Conservation (phyloP, 139 green algal genomes). For the Volvox reticuliferus region DNA sequence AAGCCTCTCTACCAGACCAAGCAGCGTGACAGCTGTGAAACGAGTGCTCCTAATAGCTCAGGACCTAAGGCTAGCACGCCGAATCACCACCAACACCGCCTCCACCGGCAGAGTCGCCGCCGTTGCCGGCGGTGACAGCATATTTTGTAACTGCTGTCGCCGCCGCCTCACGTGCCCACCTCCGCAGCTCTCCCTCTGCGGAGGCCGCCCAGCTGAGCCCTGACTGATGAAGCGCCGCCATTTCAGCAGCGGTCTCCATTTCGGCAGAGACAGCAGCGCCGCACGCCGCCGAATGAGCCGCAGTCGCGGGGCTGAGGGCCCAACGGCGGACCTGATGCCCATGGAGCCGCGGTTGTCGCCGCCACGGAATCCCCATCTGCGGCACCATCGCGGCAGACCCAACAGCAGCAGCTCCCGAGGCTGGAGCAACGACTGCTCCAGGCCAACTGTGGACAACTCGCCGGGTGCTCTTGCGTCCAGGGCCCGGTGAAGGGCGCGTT, state of each 20-base stretch:
- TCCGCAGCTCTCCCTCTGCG: too few relatives aligned
- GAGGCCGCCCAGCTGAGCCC: not conserved
- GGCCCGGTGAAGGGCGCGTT: too few relatives aligned
- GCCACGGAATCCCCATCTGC: not conserved
- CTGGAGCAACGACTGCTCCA: slow-evolving; percentile 20
- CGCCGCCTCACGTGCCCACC: not conserved
- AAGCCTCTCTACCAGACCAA: too few relatives aligned
- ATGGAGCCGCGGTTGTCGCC: not conserved
- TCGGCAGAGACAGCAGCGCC: slow-evolving; percentile 28
- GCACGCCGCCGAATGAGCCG: not conserved
- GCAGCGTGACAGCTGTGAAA: not conserved
- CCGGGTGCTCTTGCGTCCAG: too few relatives aligned
- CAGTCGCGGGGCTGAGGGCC: not conserved
- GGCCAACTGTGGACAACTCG: not conserved
- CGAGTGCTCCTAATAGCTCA: too few relatives aligned
- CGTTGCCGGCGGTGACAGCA: too few relatives aligned
- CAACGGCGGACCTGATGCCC: not conserved
- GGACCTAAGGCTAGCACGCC: not conserved
- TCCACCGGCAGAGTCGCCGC: not conserved
- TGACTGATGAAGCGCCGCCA: too few relatives aligned
- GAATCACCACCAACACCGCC: not conserved
- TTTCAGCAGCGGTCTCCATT: not conserved
- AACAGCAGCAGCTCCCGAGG: too few relatives aligned
- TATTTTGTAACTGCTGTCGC: not conserved
- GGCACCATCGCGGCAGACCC: too few relatives aligned